A percentile compares a stretch with the other conserved stretches of the same genome.
Conservation (phyloP, 2,329 filamentous ascomycete genomes). For the Epichloe scottii region DNA sequence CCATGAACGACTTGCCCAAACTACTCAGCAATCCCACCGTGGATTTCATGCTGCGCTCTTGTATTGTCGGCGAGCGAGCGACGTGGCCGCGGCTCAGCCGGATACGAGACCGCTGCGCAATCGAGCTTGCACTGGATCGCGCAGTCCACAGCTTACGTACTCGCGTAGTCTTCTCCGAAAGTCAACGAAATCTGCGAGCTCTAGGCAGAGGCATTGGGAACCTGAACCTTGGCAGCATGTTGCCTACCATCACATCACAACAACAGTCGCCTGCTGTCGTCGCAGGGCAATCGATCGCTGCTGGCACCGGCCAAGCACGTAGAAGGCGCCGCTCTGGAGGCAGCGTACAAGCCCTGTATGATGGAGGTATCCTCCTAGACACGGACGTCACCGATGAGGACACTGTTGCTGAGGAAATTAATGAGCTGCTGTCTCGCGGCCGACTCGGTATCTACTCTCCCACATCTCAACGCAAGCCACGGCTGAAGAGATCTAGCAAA, state of each 20-base stretch:
- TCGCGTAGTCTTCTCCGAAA: constrained; percentile 55
- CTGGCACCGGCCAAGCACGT: constrained; percentile 19
- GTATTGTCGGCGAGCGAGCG: constrained; percentile 66
- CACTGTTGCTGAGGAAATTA: constrained; percentile 30
- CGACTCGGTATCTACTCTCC: constrained; percentile 13
- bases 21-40: constrained; percentile 74
- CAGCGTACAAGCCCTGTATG: constrained; percentile 29
- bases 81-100: constrained; percentile 86
- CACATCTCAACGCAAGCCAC: constrained; percentile 24
- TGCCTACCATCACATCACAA: background rate
- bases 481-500: constrained; percentile 28
- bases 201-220: constrained; percentile 22
- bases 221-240: constrained; percentile 12
- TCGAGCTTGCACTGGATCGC: constrained; percentile 72
- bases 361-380: constrained; percentile 24
- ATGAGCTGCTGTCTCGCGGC: constrained; percentile 27
- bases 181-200: constrained; percentile 46
- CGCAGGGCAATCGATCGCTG: background rate
- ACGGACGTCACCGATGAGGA: constrained; percentile 30
- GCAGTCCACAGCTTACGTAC: constrained; percentile 58
- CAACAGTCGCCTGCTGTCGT: background rate
- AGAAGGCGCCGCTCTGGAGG: constrained; percentile 38
- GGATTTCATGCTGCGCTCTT: constrained; percentile 75
- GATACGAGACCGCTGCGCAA: constrained; percentile 75
- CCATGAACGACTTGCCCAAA: constrained; percentile 58